These are phyloP conservation scores for Porcisia hertigi DNA, from an alignment of 208 protist genomes.

Conservation along the genomic window DNA sequence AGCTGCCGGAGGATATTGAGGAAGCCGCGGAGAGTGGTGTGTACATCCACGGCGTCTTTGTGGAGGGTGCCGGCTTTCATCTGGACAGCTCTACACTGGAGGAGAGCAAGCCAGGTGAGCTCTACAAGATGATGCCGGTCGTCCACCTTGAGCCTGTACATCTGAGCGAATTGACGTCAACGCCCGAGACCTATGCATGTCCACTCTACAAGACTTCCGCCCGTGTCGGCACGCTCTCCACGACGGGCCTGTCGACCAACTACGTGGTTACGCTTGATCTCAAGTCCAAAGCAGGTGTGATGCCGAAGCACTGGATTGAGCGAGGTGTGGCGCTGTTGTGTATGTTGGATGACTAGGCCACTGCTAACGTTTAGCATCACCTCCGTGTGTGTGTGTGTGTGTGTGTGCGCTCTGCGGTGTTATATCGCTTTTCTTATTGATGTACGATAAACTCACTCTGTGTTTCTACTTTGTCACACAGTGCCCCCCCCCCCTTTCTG, in stretches of 20 bases:
- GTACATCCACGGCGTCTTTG: slow-evolving; percentile 92
- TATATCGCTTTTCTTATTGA: background rate
- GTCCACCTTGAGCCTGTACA: slow-evolving; percentile 91
- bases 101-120: slow-evolving; percentile 85
- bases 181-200: slow-evolving; percentile 70
- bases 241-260: slow-evolving; percentile 92
- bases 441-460: background rate
- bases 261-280: slow-evolving; percentile 91
- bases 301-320: slow-evolving; percentile 90
- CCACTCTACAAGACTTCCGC: slow-evolving; percentile 94
- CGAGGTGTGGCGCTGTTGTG: slow-evolving; percentile 93
- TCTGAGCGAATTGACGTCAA: slow-evolving; percentile 29
- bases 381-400: no score
- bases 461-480: background rate
- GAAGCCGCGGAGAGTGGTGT: slow-evolving; percentile 71
- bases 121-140: slow-evolving; percentile 88
- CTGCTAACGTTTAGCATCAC: background rate
- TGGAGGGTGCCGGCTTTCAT: slow-evolving; percentile 90
- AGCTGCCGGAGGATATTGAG: slow-evolving; percentile 72
- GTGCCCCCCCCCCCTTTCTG: background rate
- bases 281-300: slow-evolving; percentile 26
- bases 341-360: slow-evolving; percentile 88
- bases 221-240: slow-evolving; percentile 88
- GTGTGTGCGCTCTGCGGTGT: no score
- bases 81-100: slow-evolving; percentile 37